Conservation (phyloP, 805 yeast genomes). For the Kodamaea lidongshanica region DNA sequence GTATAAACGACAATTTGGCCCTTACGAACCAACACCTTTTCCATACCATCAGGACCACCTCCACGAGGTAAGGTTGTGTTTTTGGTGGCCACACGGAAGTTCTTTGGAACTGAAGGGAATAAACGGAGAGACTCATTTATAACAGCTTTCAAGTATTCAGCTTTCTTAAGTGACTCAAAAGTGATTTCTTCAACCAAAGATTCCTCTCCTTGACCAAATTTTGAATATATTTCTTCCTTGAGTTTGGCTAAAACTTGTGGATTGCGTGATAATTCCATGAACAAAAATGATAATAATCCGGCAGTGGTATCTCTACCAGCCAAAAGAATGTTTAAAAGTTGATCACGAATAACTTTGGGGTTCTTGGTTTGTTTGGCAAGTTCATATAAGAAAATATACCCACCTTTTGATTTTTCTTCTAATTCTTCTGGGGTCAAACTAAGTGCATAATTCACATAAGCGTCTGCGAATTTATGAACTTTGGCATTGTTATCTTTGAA, state of each 20-base stretch:
- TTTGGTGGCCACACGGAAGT: constrained; percentile 17
- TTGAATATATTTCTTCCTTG: constrained; percentile 21
- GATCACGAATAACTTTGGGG: constrained; percentile 32
- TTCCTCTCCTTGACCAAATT: constrained; percentile 30
- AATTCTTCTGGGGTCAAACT: constrained; percentile 11
- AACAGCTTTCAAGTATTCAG: constrained; percentile 33
- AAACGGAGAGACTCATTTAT: constrained; percentile 32
- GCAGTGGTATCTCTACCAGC: constrained; percentile 43
- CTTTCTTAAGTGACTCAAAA: constrained; percentile 34
- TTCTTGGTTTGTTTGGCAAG: constrained; percentile 33
- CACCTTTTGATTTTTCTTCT: constrained; percentile 16
- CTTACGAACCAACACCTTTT: constrained; percentile 26
- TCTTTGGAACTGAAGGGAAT: constrained; percentile 26
- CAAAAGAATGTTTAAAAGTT: constrained; percentile 33
- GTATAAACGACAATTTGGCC: constrained; percentile 37
- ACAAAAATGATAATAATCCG: constrained; percentile 29
- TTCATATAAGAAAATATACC: constrained; percentile 34
- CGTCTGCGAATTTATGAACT: constrained; percentile 12
- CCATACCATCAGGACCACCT: constrained; percentile 22
- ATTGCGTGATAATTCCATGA: constrained; percentile 31
- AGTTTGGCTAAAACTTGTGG: constrained; percentile 28
- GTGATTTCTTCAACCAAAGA: constrained; percentile 25
- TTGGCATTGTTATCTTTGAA: constrained; percentile 12
- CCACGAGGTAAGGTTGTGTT: constrained; percentile 21
- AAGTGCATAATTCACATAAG: constrained; percentile 16